Base-by-base conservation (phyloP, 2,329 filamentous ascomycete species). In the Cryphonectria japonica region DNA sequence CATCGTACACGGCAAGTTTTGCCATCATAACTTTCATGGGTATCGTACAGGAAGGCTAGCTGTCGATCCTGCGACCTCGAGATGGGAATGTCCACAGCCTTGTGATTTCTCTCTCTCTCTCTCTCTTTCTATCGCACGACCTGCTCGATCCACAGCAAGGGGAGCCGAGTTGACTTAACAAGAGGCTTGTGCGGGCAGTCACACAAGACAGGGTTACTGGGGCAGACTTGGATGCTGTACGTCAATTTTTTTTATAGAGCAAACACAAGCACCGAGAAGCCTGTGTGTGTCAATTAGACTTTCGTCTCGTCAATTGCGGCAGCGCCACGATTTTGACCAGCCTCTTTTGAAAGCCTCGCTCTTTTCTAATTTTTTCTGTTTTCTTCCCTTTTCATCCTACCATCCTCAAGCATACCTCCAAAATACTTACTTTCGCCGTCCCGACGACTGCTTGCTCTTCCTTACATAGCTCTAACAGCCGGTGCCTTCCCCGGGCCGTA, bases 201-300 rank as follows among this genome's bases (percentile, higher is more conserved):
- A 52, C 52, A 68, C 66, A 61, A 22, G 34, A 52, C 11, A 60
- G 57, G 66, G 39, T 50, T n/a, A 50, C 46, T n/a, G 57, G 34
- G 37, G 29, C 43, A 50, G 22, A 19, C 46, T 43, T 61, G 14
- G 32, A 60, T 13, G 57, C 19, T 50, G 16, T 14, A 34, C 46
- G 7, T 22, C 39, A 29, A 32, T 29, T 60, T 50, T 22, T 52
- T 9, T 22, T 26, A 39, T 9, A 9, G 57, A 50, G 41, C 66
- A 57, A 39, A 50, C n/a, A 19, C 46, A 50, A 50, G 6, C 46
- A n/a, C 46, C 22, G 7, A n/a, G 22, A 50, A 50, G 7, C 46
- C 19, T 50, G 46, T n/a, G 43, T 46, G 46, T n/a, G 46, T 19
- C 7, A 61, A 37, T 26, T 34, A 19, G 66, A 29, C 26, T 52